A percentile compares a stretch with the other conserved stretches of the same genome.
Evolutionary conservation across 305 asterid genomes (phyloP).

Genomic region (Stenogyne calaminthoides): DNA sequence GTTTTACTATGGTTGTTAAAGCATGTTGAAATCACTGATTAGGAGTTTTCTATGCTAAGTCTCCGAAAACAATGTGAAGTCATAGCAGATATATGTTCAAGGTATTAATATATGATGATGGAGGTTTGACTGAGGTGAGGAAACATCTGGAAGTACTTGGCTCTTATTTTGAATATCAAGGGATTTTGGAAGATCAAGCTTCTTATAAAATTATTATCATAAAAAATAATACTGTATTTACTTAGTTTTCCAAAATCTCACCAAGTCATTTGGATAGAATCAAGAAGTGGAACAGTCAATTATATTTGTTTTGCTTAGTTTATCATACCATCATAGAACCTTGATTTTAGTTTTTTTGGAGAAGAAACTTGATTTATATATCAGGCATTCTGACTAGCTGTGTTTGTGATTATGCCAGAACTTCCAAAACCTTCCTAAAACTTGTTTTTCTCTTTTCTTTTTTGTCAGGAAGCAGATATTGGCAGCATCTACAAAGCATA

Average conservation of each 20-base stretch:
- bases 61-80: not conserved
- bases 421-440: constrained; percentile 27
- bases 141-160: not conserved
- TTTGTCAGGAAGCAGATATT: constrained; percentile 73
- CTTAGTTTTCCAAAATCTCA: not conserved
- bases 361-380: not conserved
- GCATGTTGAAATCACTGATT: not conserved
- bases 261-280: not conserved
- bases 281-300: not conserved
- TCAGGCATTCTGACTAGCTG: constrained; percentile 10
- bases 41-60: not conserved
- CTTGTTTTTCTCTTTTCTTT: not conserved
- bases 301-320: not conserved
- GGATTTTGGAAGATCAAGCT: not conserved
- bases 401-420: not conserved
- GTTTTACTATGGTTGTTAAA: constrained; percentile 14
- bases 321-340: not conserved
- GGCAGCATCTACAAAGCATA: constrained; percentile 70
- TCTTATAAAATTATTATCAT: not conserved
- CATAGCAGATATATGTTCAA: not conserved
- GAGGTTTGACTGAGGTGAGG: not conserved
- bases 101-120: not conserved
- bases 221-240: too few relatives aligned
- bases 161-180: not conserved
- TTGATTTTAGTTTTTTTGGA: not conserved